Evolutionary conservation across 257 asterid species (phyloP).

Genomic region (Buddleja alternifolia): DNA sequence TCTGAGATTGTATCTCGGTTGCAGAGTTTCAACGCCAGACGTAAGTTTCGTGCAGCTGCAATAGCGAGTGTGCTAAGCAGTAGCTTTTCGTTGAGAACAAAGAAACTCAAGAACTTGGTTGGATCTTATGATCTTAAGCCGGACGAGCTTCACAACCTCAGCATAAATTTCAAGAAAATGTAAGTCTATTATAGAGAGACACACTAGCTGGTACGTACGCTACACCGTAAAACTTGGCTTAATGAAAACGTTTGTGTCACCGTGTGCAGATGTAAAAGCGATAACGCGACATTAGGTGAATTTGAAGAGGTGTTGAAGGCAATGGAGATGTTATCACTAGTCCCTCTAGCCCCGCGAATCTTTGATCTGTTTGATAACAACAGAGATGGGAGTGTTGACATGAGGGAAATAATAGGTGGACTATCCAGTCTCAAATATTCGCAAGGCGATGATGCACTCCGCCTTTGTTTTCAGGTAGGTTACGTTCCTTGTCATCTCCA

Average conservation of each 20-base stretch:
- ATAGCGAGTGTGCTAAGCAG: conserved; percentile 85
- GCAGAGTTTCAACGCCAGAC: conserved; percentile 76
- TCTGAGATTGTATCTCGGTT: conserved; percentile 74
- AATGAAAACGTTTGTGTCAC: too few relatives aligned
- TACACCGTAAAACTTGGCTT: too few relatives aligned
- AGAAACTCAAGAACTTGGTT: conserved; percentile 70
- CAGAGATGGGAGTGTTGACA: conserved; percentile 78
- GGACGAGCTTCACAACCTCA: conserved; percentile 71
- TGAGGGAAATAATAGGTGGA: conserved; percentile 86
- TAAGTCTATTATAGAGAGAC: too few relatives aligned
- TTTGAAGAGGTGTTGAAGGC: conserved; percentile 82
- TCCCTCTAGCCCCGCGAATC: conserved; percentile 72
- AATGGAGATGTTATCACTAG: conserved; percentile 72
- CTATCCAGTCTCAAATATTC: conserved; percentile 83
- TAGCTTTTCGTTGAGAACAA: conserved; percentile 69
- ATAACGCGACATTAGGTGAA: conserved; percentile 66
- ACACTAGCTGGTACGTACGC: too few relatives aligned
- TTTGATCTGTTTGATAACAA: conserved; percentile 80
- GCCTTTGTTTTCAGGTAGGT: conserved; percentile 92
- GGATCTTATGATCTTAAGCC: conserved; percentile 90
- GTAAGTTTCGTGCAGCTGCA: conserved; percentile 89
- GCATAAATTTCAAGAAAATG: conserved; percentile 69
- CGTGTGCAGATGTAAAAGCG: conserved; percentile 74
- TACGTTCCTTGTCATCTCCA: too few relatives aligned
- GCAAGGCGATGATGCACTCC: conserved; percentile 84